Evolutionary conservation across 2,329 filamentous ascomycete genomes (phyloP), one percentile per base, ranked within the genome.

Genomic region (Coleophoma cylindrospora): DNA sequence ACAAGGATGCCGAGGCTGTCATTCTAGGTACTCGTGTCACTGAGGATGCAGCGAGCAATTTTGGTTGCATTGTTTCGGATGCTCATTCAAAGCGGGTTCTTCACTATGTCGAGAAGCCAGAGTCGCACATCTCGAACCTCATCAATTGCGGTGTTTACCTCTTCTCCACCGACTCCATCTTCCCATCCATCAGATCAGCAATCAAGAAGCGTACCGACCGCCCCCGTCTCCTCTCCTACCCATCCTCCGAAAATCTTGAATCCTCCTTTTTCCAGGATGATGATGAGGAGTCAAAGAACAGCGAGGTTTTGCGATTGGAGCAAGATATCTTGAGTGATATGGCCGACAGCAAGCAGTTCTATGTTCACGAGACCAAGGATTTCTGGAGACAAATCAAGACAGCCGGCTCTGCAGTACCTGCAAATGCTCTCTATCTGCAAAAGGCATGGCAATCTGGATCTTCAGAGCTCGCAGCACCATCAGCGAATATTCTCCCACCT

Each of bases 331-430:
- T 99, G 52, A 87, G 91, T 47, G 92, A 97, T 65, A 84, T 97
- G 64, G 92, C 94, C 54, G 94, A 97, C 72, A 96, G 83, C 80
- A 94, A 95, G 74, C 89, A 94, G 70, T 99, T 99, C 77, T 97
- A 91, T 72, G 94, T 97, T 33, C 88, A 96, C 69, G 94, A 99
- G 76, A 97, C 92, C 58, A 95, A 95, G 75, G 94, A 97, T 70
- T 99, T 99, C 72, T 99, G 94, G 94, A 90, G 94, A 62, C 94
- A 99, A 77, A 97, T 99, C 81, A 99, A 99, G 81, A 96, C 94
- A 2, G 94, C 94, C 53, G 94, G 94, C 53, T 97, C 92, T 6
- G 94, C 94, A 45, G 91, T 99, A 27, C 94, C 94, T 14, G 94
- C 94, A 56, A 97, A 97, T 65, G 94, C 94, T 13, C 81, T 99